Percentiles rank a stretch among this genome's conserved stretches.
Evolutionary conservation across 2,329 filamentous ascomycete genomes (phyloP).

Genomic region (Raffaelea ambrosiae): DNA sequence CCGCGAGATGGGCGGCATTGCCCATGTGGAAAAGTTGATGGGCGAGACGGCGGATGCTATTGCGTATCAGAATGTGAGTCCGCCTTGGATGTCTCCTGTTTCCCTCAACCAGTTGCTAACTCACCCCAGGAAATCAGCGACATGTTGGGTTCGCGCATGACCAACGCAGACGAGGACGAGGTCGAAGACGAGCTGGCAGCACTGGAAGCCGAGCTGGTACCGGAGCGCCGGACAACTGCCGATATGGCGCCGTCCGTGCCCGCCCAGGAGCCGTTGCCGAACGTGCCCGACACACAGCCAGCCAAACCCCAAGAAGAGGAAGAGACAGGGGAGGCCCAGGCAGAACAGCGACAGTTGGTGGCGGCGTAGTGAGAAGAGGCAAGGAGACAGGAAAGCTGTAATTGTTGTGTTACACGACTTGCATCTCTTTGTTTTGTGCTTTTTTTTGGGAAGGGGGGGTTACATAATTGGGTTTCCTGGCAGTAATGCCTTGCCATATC

Average conservation of each 20-base stretch:
- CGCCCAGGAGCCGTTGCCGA: constrained; percentile 35
- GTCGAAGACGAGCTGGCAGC: constrained; percentile 91
- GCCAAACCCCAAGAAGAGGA: neutral
- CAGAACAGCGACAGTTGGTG: constrained; percentile 9
- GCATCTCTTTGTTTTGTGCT: too few relatives aligned
- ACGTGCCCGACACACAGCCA: constrained; percentile 37
- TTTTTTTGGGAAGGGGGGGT: too few relatives aligned
- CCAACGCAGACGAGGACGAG: constrained; percentile 92
- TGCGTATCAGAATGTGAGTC: constrained; percentile 74
- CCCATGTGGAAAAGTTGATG: constrained; percentile 91
- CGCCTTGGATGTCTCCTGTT: too few relatives aligned
- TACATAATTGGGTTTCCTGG: too few relatives aligned
- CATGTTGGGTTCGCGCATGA: constrained; percentile 79
- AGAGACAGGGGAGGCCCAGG: constrained; percentile 2
- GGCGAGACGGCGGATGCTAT: constrained; percentile 84
- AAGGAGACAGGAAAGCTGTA: neutral
- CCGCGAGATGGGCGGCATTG: constrained; percentile 89
- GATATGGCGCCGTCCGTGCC: constrained; percentile 15
- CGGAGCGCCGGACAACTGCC: constrained; percentile 6
- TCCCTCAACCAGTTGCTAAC: too few relatives aligned
- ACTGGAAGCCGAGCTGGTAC: constrained; percentile 54
- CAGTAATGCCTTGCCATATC: too few relatives aligned
- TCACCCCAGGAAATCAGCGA: constrained; percentile 89
- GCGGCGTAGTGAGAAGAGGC: constrained; percentile 4
- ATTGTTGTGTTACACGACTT: too few relatives aligned